Evolutionary conservation across 2,329 filamentous ascomycete genomes (phyloP), one percentile per base, ranked within the genome.

Genomic region (Phaeomoniella chlamydospora): DNA sequence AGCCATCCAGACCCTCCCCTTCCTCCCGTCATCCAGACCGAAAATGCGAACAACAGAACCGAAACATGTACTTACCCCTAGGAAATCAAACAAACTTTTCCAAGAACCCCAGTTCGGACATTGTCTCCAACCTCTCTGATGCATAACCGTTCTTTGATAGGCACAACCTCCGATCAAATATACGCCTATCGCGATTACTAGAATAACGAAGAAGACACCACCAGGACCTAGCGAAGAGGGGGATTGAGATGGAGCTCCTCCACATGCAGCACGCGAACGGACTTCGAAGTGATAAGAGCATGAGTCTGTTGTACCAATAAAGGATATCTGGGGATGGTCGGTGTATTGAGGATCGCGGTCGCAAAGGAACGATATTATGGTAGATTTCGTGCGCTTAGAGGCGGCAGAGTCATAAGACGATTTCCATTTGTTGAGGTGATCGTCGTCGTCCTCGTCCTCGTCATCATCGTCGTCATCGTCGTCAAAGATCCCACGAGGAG

Each of bases 251-350:
- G 62, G 61, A 38, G 73, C 70, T 64, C 65, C 87, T 59, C 60
- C 83, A 67, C 90, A 98, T 9, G 87, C 88, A 45, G 85, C 80
- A 32, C 74, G 70, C 15, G 84, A 90, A 44, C 88, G 80, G 34
- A 87, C 79, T 56, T 96, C 87, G 62, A 98, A 98, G 59, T 93
- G 82, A 60, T 96, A 98, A 18, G 84, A 76, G 67, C 90, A 98
- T 41, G 92, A 80, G 53, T 96, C 87, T 29, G 83, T 79, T 41
- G 87, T 80, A 40, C 82, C 84, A 40, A 96, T 79, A 54, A 94
- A 98, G 14, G 83, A 85, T 26, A 90, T 67, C 17, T 43, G 41
- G 3, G 46, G 46, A 11, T 41, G 41, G 15, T 34, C 42, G 3
- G 72, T 70, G 3, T 86, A 78, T 29, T 72, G 68, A 3, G 73